Evolutionary conservation across 2,329 filamentous ascomycete genomes (phyloP), one percentile per base, ranked within the genome.

Genomic region (Fusarium pseudocircinatum): DNA sequence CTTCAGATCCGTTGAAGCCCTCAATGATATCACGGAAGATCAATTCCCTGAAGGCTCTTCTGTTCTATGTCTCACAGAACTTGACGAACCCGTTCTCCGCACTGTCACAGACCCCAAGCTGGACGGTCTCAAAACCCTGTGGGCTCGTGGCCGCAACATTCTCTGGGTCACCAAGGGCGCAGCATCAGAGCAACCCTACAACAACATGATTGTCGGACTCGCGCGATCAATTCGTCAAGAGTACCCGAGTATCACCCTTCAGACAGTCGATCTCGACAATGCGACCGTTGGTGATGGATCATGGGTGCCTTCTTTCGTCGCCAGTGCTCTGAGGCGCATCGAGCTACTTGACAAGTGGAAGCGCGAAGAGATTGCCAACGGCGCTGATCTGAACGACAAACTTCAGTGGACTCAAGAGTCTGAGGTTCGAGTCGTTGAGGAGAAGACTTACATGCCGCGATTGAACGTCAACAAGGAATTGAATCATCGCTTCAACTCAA

Each of bases 141-240:
- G 58, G 58, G 43, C 46, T 8, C 46, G 36, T 1, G 47, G 36
- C 9, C 28, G 63, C 12, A 65, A 62, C 8, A 54, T 69, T 2
- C 63, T 69, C 3, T 69, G 66, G 66, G 63, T 60, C 3, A 62
- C 66, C 14, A 62, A 58, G 16, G 66, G 56, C 2, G 63, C 60
- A 3, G 53, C 44, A 6, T 40, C 60, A 6, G 63, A 67, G 6
- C 60, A 67, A 2, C 65, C 65, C 12, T 68, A 65, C 34, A 50
- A 59, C n/a, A 68, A 68, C 24, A 68, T 68, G 60, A 26, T 65
- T 1, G 36, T 68, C 14, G 61, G 65, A 49, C 65, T 68, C 4
- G 53, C 43, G 1, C 61, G 65, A 14, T 65, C 65, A 12, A 53
- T 68, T 5, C 53, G 53, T 3, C 65, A 65, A 24, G 65, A 68